Base-by-base conservation (phyloP, 1,284 basidiomycete genomes). In the Trichosporon sp. region DNA sequence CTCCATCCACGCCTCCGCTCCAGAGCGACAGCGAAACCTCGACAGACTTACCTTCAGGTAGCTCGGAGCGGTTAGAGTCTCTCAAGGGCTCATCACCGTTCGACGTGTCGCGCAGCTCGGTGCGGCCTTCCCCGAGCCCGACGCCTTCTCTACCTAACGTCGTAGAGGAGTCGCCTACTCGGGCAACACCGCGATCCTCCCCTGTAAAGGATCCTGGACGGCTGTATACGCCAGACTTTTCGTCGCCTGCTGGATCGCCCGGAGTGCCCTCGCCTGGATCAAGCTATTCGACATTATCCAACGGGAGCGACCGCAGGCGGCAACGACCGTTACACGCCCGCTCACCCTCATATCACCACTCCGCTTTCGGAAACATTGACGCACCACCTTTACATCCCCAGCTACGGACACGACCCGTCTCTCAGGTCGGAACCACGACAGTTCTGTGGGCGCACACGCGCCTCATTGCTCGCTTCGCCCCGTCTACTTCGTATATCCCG, bases 391-490 rank as follows among this genome's bases (percentile, higher is more conserved):
- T 63, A 2, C 73, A 76, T 61, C 76, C 72, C 3, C 71, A 68
- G 33, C 66, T 70, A 14, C 70, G 71, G 4, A 61, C 61, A 9
- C 65, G 66, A 14, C 54, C 62, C 10, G 63, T 63, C 1, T 52
- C 64, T 3, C 72, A 74, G 34, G 67, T 68, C 0, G 74, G 73
- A 13, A 73, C 69, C 0, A 75, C 75, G 0, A 80, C 71, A 0
- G 71, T 81, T 16, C 67, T 80, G 2, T 81, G 80, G 79, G 79
- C 79, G 0, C 74, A 80, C 44, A 76, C 78, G 7, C 75, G 75
- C 1, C 70, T 81, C 2, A 67, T 74, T 8, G 79, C 75, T 0
- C 74, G 73, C 2, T 78, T 81, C 46, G 74, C 79, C 21, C 80
- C 80, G 27, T 78, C 80, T 0, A 70, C 74, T 23, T 63, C 73